Conservation (phyloP, 179 eudicot species). For the Spergularia azorica region DNA sequence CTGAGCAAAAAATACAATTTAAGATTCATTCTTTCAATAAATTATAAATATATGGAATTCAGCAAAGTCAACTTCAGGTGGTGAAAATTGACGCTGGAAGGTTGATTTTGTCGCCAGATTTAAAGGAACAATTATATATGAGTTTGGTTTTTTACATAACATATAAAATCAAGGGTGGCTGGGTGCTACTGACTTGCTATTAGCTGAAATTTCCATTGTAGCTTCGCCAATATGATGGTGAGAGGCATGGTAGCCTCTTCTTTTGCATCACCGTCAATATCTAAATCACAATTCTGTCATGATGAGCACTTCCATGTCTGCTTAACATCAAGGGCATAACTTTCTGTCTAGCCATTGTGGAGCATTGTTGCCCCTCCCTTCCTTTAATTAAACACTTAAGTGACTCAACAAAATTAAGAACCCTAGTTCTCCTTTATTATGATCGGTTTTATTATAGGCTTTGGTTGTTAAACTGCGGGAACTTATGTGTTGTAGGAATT, state of each 20-base stretch:
- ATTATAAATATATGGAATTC: background rate
- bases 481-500: constrained; percentile 62
- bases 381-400: background rate
- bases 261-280: background rate
- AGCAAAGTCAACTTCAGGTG: too few relatives aligned
- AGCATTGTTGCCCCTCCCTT: background rate
- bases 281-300: too few relatives aligned
- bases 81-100: too few relatives aligned
- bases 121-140: too few relatives aligned
- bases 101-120: too few relatives aligned
- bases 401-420: background rate
- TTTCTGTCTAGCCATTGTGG: background rate
- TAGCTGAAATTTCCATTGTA: background rate
- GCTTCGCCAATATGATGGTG: background rate
- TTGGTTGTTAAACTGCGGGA: constrained; percentile 6
- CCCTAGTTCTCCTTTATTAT: background rate
- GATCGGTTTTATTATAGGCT: background rate
- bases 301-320: too few relatives aligned
- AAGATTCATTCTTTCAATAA: too few relatives aligned
- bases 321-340: background rate
- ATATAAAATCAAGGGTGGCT: background rate
- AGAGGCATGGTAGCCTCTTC: background rate
- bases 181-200: background rate
- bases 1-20: too few relatives aligned
- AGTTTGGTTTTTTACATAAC: too few relatives aligned